phyloP scores from a whole-genome alignment of 73 alveolate genomes.

The Uronychia binucleata region DNA sequence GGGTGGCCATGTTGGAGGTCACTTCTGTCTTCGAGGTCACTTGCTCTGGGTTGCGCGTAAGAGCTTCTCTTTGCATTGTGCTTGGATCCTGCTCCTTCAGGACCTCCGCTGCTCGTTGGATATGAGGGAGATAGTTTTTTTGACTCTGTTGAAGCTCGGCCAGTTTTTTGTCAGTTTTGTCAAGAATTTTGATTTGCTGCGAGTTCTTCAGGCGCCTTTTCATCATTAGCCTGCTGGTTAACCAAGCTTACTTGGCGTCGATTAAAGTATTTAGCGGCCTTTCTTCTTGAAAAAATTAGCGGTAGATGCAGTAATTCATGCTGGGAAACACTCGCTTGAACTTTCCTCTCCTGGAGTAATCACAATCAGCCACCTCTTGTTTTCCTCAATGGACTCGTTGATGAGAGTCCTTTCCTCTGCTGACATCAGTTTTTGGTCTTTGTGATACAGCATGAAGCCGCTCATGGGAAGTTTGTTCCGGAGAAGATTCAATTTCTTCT shows the following conservation, averaged over 20 bases:
- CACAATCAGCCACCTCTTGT: not conserved
- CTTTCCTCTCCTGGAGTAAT: not conserved
- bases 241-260: not conserved
- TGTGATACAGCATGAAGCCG: not conserved
- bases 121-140: no score
- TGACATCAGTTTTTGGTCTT: not conserved
- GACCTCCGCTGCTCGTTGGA: no score
- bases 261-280: not conserved
- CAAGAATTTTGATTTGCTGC: not conserved
- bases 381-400: not conserved
- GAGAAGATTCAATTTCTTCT: not conserved
- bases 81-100: no score
- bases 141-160: no score
- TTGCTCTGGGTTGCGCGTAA: no score
- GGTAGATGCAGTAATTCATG: not conserved
- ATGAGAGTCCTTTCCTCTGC: not conserved
- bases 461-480: not conserved
- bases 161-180: not conserved
- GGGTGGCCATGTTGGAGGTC: no score
- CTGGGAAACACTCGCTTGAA: not conserved
- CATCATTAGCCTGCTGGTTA: not conserved
- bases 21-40: no score
- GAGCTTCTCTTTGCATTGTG: no score
- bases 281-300: not conserved
- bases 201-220: not conserved